Conservation (phyloP, 345 rosid species). For the Pugionium cornutum region DNA sequence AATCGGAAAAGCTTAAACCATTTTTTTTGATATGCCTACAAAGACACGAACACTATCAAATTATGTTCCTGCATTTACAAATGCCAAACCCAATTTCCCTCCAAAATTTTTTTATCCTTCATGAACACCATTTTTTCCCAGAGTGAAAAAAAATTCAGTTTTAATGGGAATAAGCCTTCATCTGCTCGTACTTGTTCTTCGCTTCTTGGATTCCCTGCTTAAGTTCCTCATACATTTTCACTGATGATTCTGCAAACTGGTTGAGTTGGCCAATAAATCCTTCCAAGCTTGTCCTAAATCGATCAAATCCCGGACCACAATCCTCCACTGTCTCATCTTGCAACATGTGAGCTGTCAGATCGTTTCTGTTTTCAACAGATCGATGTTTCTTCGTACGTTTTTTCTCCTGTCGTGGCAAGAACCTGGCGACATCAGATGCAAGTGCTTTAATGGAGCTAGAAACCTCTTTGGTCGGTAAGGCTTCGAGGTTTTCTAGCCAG, state of each 20-base stretch:
- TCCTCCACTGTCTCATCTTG: slow-evolving; percentile 62
- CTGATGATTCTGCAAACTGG: slow-evolving; percentile 56
- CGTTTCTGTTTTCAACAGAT: slow-evolving; percentile 41
- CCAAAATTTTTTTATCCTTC: slow-evolving; percentile 20
- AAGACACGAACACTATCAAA: not conserved
- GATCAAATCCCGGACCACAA: slow-evolving; percentile 53
- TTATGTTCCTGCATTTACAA: slow-evolving; percentile 31
- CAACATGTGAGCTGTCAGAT: slow-evolving; percentile 44
- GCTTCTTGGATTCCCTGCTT: slow-evolving; percentile 47
- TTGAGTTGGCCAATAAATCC: slow-evolving; percentile 56
- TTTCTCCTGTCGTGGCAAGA: slow-evolving; percentile 80
- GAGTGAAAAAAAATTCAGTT: not conserved
- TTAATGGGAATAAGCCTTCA: slow-evolving; percentile 39
- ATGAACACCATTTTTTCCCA: not conserved
- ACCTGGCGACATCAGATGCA: slow-evolving; percentile 58
- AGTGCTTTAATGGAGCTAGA: slow-evolving; percentile 60
- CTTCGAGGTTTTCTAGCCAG: slow-evolving; percentile 67
- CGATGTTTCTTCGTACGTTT: slow-evolving; percentile 53
- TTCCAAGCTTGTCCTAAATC: slow-evolving; percentile 57
- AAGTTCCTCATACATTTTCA: slow-evolving; percentile 55
- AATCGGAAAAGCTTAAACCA: not conserved
- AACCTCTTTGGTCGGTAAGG: slow-evolving; percentile 59
- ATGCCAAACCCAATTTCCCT: slow-evolving; percentile 28
- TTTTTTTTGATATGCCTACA: slow-evolving; percentile 6
- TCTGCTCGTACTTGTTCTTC: slow-evolving; percentile 43